phyloP scores from a whole-genome alignment of 306 rosid species.

The Urtica urens region DNA sequence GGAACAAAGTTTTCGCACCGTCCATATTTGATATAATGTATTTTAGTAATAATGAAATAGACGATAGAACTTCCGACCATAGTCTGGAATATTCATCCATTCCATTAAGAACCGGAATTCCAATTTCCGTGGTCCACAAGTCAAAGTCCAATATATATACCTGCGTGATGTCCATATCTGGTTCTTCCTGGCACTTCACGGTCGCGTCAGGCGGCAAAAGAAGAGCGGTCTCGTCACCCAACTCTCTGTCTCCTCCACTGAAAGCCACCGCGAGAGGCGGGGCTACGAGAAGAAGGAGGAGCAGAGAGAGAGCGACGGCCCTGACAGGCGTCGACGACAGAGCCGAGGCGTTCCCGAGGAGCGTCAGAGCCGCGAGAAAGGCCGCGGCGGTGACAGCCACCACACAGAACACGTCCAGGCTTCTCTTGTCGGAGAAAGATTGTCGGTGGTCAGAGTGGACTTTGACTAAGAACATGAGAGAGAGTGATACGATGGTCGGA shows the following conservation, averaged over 20 bases:
- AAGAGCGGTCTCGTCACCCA: conserved; percentile 16
- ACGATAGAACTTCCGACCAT: too few relatives aligned
- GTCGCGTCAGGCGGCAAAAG: too few relatives aligned
- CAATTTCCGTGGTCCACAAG: too few relatives aligned
- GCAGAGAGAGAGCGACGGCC: conserved; percentile 31
- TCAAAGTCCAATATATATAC: too few relatives aligned
- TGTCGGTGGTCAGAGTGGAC: conserved; percentile 31
- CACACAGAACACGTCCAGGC: conserved; percentile 45
- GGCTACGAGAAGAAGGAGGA: conserved; percentile 25
- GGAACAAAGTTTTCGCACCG: too few relatives aligned
- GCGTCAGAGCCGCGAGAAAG: conserved; percentile 52
- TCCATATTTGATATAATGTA: too few relatives aligned
- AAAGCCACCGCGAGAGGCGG: conserved; percentile 6
- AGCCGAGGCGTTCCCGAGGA: conserved; percentile 32
- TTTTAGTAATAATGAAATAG: too few relatives aligned
- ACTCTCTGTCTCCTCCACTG: conserved; percentile 10
- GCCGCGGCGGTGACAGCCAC: conserved; percentile 43
- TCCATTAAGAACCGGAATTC: too few relatives aligned
- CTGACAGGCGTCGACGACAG: conserved; percentile 36
- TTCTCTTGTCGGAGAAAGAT: conserved; percentile 33
- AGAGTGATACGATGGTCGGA: conserved; percentile 40
- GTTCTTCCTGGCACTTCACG: too few relatives aligned
- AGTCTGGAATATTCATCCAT: too few relatives aligned
- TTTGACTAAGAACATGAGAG: conserved; percentile 53
- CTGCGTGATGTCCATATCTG: too few relatives aligned